Conservation (phyloP, 2,329 filamentous ascomycete genomes). For the Diaporthe eres region DNA sequence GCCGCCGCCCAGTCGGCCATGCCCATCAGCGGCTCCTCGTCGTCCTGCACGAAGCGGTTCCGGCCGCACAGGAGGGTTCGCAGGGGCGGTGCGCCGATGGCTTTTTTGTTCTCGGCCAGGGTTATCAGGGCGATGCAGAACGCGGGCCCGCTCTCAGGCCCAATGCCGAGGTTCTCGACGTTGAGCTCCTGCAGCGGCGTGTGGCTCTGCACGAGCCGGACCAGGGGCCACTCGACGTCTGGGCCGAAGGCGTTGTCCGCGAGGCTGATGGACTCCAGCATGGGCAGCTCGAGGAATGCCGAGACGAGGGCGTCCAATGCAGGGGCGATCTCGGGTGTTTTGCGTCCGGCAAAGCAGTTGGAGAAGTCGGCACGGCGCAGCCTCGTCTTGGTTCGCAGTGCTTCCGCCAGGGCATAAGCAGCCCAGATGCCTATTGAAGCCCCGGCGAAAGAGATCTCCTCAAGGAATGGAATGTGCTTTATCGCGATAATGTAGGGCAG, state of each 20-base stretch:
- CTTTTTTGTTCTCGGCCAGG: neutral
- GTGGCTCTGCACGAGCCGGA: neutral
- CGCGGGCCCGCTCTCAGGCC: neutral
- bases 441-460: conserved; percentile 6
- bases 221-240: neutral
- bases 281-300: neutral
- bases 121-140: neutral
- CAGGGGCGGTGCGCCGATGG: neutral
- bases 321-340: neutral
- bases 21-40: neutral
- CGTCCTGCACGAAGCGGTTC: conserved; percentile 4
- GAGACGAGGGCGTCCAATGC: neutral
- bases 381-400: conserved; percentile 11
- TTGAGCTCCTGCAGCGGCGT: neutral
- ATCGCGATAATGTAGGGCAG: conserved; percentile 1
- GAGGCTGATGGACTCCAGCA: neutral
- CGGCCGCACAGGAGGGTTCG: neutral
- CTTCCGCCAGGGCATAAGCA: neutral
- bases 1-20: conserved; percentile 12
- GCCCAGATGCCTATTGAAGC: neutral
- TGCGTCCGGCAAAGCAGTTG: neutral
- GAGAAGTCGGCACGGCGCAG: conserved; percentile 19
- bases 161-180: conserved; percentile 1
- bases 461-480: neutral
- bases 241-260: conserved; percentile 6